Percentiles rank a stretch among this genome's conserved stretches.
Conservation (phyloP, 2,329 filamentous ascomycete species). For the Exserohilum turcica region DNA sequence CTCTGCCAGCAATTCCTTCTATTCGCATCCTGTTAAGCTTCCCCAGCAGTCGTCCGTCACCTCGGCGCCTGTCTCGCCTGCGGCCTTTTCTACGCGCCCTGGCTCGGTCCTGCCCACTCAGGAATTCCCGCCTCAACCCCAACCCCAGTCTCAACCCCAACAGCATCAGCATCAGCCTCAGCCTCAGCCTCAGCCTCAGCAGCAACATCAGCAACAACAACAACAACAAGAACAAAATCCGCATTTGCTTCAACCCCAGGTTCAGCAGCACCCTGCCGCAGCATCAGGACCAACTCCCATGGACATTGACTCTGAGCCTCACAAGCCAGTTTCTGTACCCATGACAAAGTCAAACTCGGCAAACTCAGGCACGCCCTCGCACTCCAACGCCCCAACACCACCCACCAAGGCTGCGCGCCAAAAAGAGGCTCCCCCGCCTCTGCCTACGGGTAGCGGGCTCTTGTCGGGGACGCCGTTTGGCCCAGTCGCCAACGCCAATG, state of each 20-base stretch:
- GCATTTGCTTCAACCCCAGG: constrained; percentile 8
- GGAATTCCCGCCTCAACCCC: constrained; percentile 29
- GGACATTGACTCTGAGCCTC: constrained; percentile 46
- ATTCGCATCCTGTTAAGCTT: constrained; percentile 38
- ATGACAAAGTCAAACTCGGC: constrained; percentile 44
- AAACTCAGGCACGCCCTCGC: constrained; percentile 47
- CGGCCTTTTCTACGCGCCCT: constrained; percentile 36
- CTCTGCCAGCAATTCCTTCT: constrained; percentile 46
- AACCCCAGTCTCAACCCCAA: constrained; percentile 22
- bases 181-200: constrained; percentile 26
- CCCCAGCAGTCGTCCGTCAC: constrained; percentile 46
- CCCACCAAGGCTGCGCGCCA: constrained; percentile 60
- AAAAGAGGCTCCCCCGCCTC: constrained; percentile 62
- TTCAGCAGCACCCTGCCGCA: constrained; percentile 14
- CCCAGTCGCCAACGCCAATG: constrained; percentile 55
- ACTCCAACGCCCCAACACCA: constrained; percentile 58
- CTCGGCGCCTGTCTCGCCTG: constrained; percentile 49
- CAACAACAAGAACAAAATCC: constrained; percentile 21
- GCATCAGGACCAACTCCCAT: constrained; percentile 37
- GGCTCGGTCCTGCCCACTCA: constrained; percentile 36
- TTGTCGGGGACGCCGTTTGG: constrained; percentile 67
- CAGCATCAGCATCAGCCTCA: constrained; percentile 24
- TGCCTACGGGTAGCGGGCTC: constrained; percentile 67
- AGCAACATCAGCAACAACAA: constrained; percentile 21
- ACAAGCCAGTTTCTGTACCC: constrained; percentile 31